Conservation (phyloP, 2,329 filamentous ascomycete species). For the Plenodomus biglobosus region DNA sequence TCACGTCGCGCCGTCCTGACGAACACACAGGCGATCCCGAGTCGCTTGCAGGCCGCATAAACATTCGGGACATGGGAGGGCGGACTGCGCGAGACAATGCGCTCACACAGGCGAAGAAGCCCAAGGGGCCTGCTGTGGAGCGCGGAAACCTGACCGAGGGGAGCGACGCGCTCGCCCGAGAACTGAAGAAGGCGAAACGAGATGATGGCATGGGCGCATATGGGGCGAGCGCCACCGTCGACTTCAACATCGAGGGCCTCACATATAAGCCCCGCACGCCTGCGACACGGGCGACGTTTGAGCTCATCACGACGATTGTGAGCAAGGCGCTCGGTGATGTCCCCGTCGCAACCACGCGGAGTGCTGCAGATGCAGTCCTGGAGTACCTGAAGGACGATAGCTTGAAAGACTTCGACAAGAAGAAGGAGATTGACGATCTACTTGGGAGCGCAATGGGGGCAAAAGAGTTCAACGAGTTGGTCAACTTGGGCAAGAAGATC, state of each 20-base stretch:
- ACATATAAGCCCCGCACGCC: constrained; percentile 89
- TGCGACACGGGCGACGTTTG: constrained; percentile 88
- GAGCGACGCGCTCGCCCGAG: constrained; percentile 77
- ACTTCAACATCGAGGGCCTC: constrained; percentile 85
- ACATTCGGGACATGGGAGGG: constrained; percentile 91
- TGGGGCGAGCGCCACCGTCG: constrained; percentile 73
- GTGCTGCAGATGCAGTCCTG: constrained; percentile 87
- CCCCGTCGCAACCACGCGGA: constrained; percentile 85
- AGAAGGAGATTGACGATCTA: constrained; percentile 94
- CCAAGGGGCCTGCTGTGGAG: constrained; percentile 67
- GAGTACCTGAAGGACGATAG: constrained; percentile 94
- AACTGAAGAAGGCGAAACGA: constrained; percentile 82
- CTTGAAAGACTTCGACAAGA: constrained; percentile 96
- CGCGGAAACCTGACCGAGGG: constrained; percentile 77
- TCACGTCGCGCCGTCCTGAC: constrained; percentile 87
- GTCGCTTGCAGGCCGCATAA: constrained; percentile 90
- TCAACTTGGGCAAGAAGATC: constrained; percentile 97
- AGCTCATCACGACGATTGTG: constrained; percentile 89
- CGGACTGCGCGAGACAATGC: constrained; percentile 76
- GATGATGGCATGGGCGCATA: constrained; percentile 67
- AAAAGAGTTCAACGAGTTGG: constrained; percentile 94
- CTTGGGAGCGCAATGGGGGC: constrained; percentile 78
- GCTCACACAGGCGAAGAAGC: constrained; percentile 75
- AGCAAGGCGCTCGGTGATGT: constrained; percentile 89
- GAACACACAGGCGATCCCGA: constrained; percentile 97